phyloP scores from a whole-genome alignment of 139 green algal genomes.

The Chlorella sp. region DNA sequence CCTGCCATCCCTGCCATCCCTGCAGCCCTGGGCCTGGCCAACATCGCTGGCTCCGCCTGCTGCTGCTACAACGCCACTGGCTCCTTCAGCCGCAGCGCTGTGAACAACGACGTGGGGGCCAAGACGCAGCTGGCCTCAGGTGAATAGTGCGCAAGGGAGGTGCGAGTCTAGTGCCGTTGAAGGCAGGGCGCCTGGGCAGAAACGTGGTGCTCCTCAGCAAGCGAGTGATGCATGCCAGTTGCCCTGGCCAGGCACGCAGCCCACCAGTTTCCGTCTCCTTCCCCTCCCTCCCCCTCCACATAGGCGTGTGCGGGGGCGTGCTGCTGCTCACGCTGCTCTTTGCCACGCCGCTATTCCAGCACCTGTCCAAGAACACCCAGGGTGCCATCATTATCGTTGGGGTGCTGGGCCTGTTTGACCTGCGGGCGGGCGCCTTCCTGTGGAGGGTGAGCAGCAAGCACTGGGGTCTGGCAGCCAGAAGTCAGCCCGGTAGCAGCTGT shows the following conservation, averaged over 20 bases:
- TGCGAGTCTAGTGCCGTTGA: no score
- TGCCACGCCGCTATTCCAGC: slow-evolving; percentile 74
- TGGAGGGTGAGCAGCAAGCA: background rate
- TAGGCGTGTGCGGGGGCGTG: slow-evolving; percentile 46
- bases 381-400: slow-evolving; percentile 79
- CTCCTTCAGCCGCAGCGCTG: slow-evolving; percentile 85
- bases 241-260: background rate
- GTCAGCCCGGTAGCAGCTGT: no score
- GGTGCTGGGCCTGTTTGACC: slow-evolving; percentile 70
- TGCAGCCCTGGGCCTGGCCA: slow-evolving; percentile 80
- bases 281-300: background rate
- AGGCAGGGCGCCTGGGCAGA: no score
- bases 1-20: background rate
- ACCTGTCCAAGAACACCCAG: slow-evolving; percentile 75
- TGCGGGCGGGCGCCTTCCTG: slow-evolving; percentile 24
- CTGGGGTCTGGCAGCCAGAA: background rate
- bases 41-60: slow-evolving; percentile 84
- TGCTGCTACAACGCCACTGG: slow-evolving; percentile 86
- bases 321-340: slow-evolving; percentile 82
- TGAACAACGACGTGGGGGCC: slow-evolving; percentile 70
- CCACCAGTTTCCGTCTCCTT: background rate
- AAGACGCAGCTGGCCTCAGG: slow-evolving; percentile 63
- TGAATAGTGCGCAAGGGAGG: no score
- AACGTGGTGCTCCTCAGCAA: no score
- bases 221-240: no score